phyloP scores from a whole-genome alignment of 2,329 filamentous ascomycete species.

The Aspergillus aculeatus region DNA sequence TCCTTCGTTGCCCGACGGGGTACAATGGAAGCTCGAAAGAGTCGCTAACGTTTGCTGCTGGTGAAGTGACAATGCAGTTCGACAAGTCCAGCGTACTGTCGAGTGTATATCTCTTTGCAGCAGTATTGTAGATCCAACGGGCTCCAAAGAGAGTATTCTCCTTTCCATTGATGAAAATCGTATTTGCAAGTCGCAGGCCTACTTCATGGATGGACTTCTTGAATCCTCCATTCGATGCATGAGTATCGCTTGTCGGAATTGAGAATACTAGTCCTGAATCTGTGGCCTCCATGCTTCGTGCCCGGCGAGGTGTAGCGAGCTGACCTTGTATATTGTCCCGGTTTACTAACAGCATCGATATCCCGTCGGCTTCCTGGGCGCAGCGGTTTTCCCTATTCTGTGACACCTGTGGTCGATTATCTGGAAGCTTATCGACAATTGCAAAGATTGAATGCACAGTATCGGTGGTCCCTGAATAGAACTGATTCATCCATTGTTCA shows the following conservation, averaged over 20 bases:
- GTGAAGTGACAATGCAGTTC: constrained; percentile 30
- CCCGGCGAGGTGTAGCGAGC: constrained; percentile 25
- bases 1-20: constrained; percentile 38
- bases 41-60: constrained; percentile 16
- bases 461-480: constrained; percentile 20
- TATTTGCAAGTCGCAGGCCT: constrained; percentile 43
- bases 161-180: constrained; percentile 43
- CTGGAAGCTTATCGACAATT: constrained; percentile 39
- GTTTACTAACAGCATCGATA: constrained; percentile 34
- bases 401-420: constrained; percentile 6
- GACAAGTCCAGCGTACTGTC: constrained; percentile 31
- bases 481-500: constrained; percentile 27
- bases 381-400: not conserved
- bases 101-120: constrained; percentile 23
- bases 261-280: constrained; percentile 36
- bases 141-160: constrained; percentile 41
- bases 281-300: constrained; percentile 30
- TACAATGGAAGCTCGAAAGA: constrained; percentile 33
- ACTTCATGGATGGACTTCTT: constrained; percentile 28
- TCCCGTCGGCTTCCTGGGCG: constrained; percentile 30
- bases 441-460: constrained; percentile 33
- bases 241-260: constrained; percentile 14
- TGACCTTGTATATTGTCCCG: constrained; percentile 31
- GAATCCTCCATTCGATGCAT: not conserved
- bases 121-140: constrained; percentile 32